phyloP scores from a whole-genome alignment of 2,329 filamentous ascomycete genomes.

The Byssothecium circinans region DNA sequence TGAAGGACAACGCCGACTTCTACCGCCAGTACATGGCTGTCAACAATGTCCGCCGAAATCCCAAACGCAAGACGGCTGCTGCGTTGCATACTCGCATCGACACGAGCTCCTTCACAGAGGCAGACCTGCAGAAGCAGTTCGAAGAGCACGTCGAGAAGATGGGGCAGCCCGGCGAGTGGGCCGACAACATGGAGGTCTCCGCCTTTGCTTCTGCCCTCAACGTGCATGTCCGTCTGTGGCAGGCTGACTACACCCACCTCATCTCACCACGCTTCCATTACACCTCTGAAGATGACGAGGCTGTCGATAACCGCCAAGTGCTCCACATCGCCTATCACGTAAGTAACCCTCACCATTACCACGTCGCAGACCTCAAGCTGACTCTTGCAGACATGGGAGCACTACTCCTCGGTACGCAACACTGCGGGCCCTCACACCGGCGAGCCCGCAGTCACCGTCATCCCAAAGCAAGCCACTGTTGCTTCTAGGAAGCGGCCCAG shows the following conservation, averaged over 20 bases:
- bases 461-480: conserved; percentile 25
- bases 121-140: conserved; percentile 57
- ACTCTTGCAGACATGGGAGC: conserved; percentile 59
- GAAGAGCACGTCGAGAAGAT: conserved; percentile 61
- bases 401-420: conserved; percentile 68
- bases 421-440: conserved; percentile 61
- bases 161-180: conserved; percentile 63
- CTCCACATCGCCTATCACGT: conserved; percentile 67
- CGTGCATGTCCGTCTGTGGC: conserved; percentile 65
- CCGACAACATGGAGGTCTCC: conserved; percentile 67
- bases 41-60: conserved; percentile 55
- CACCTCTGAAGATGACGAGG: conserved; percentile 31
- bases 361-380: conserved; percentile 13
- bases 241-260: conserved; percentile 55
- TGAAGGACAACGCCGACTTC: conserved; percentile 61
- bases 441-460: conserved; percentile 50
- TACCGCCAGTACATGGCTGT: conserved; percentile 67
- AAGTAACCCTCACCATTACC: conserved; percentile 35
- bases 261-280: conserved; percentile 48
- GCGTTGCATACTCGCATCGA: conserved; percentile 48
- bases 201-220: conserved; percentile 66
- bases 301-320: conserved; percentile 36
- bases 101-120: conserved; percentile 52
- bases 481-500: conserved; percentile 55
- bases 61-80: conserved; percentile 59